Base-by-base conservation (phyloP, 306 rosid species). In the Cicer judaicum region DNA sequence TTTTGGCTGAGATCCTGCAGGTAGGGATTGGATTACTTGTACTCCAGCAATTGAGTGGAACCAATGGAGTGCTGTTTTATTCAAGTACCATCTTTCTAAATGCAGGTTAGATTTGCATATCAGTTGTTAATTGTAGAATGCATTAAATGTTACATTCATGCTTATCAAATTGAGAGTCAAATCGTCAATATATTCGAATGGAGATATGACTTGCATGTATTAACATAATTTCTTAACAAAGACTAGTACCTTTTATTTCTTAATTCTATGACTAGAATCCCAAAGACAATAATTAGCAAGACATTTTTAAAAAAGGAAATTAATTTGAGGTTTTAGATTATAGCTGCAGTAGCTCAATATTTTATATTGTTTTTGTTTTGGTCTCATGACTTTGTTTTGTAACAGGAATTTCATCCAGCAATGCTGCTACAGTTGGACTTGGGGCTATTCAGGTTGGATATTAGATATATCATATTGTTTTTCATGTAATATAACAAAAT, bases 11-110 rank as follows among this genome's bases (percentile, higher is more conserved):
- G 60, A 15, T 64, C 61, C 70, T 85, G 81, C 86, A 91, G 93
- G 54, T 91, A 41, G 97, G 94, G n/a, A 85, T 89, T 75, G 92
- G 89, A 62, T 81, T 89, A 66, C 97, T 91, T 73, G 61, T 81
- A 72, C 90, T 91, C 7, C 97, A 89, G 85, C 97, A 91, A 69
- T 82, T 89, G 68, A 82, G 87, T 80, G 97, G 97, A 50, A 86
- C 84, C 83, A 91, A 91, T 83, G 93, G 89, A 60, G 85, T 91
- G 68, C 47, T 91, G 73, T 91, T 91, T 87, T 91, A 91, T 81
- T 87, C 97, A 36, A 91, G 86, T 73, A 89, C 73, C 81, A 91
- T 89, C 80, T 91, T 91, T 66, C 75, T 75, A 78, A 85, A 78
- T 67, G 93, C 97, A 42, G 97, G 97, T 91, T 61, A 68, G 21